Evolutionary conservation across 148 eudicot species (phyloP).

Genomic region (Rhododendron williamsianum): DNA sequence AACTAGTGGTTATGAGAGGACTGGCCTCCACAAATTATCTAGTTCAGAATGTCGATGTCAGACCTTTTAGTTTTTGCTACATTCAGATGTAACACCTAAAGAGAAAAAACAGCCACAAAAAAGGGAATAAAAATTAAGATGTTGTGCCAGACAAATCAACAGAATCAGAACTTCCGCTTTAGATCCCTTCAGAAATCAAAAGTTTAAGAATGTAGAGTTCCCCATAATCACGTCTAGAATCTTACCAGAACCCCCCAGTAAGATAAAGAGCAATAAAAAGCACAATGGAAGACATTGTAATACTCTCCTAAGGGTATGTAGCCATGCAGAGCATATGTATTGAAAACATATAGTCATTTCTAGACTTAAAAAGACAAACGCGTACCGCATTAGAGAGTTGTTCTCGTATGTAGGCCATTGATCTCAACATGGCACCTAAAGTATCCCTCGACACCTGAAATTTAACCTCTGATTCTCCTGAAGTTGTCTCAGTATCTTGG

Average conservation of each 20-base stretch:
- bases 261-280: background rate
- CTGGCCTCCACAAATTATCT: background rate
- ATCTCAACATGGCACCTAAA: constrained; percentile 86
- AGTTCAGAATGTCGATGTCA: background rate
- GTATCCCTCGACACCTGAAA: constrained; percentile 93
- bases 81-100: background rate
- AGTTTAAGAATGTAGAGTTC: background rate
- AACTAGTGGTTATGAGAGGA: background rate
- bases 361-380: constrained; percentile 8
- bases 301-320: background rate
- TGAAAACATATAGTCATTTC: constrained; percentile 5
- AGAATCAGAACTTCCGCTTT: background rate
- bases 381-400: constrained; percentile 66
- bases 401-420: constrained; percentile 88
- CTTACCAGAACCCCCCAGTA: background rate
- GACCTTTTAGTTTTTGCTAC: background rate
- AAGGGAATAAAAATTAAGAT: background rate
- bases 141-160: background rate
- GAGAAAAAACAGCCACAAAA: background rate
- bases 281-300: background rate
- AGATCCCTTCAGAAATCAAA: background rate
- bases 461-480: constrained; percentile 89
- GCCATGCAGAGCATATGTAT: background rate
- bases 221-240: background rate
- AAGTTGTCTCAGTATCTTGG: constrained; percentile 66